A percentile compares a stretch with the other conserved stretches of the same genome.
Conservation (phyloP, 2,329 filamentous ascomycete species). For the Apiospora aurea region DNA sequence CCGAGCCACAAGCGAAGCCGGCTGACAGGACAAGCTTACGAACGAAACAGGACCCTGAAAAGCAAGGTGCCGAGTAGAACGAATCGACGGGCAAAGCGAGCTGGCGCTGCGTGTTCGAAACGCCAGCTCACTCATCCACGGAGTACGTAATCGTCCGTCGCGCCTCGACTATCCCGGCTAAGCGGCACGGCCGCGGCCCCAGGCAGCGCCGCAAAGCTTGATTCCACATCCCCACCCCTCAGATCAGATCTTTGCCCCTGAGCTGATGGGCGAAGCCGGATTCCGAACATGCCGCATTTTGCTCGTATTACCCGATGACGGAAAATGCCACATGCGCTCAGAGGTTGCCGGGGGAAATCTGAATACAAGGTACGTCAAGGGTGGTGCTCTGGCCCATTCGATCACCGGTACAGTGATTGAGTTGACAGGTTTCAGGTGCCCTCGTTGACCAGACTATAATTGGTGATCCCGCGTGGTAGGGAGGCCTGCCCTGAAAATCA, state of each 20-base stretch:
- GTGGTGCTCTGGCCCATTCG: not conserved
- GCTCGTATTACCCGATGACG: not conserved
- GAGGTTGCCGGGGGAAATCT: not conserved
- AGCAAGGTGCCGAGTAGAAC: too few relatives aligned
- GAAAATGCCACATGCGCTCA: not conserved
- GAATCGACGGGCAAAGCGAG: not conserved
- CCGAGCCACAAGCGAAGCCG: not conserved
- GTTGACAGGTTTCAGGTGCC: not conserved
- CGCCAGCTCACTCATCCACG: not conserved
- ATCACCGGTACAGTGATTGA: not conserved
- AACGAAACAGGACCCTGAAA: not conserved
- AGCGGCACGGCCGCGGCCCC: constrained; percentile 10
- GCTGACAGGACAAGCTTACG: not conserved
- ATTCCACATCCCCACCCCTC: constrained; percentile 7
- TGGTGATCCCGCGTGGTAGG: not conserved
- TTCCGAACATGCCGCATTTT: not conserved
- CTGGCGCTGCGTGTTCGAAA: not conserved
- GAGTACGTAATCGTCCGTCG: constrained; percentile 12
- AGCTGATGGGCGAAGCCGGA: not conserved
- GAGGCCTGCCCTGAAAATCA: not conserved
- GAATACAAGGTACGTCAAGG: not conserved
- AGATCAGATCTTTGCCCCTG: constrained; percentile 20
- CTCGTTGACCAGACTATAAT: not conserved
- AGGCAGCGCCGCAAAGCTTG: constrained; percentile 11
- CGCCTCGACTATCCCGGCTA: constrained; percentile 10